A percentile compares a stretch with the other conserved stretches of the same genome.
Conservation (phyloP, 345 rosid genomes). For the Bruguiera sexangula region DNA sequence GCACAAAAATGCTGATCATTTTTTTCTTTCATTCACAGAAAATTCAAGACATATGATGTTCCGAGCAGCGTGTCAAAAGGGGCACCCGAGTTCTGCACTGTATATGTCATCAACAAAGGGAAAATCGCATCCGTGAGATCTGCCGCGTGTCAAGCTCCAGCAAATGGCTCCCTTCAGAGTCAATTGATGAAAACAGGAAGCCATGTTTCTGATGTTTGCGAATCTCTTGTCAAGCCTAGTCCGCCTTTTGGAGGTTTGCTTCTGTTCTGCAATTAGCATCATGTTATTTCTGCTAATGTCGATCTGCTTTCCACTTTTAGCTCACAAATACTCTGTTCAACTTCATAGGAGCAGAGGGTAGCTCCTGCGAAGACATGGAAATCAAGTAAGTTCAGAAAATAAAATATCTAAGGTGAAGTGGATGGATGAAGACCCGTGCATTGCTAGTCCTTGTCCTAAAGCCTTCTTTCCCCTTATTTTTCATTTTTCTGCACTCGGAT, state of each 20-base stretch:
- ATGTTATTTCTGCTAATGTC: background rate
- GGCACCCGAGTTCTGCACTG: conserved; percentile 69
- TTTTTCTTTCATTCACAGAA: conserved; percentile 26
- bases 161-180: conserved; percentile 1
- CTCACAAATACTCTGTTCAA: background rate
- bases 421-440: no score
- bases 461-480: no score
- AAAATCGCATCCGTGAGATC: conserved; percentile 56
- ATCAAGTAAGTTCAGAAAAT: conserved; percentile 2
- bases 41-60: conserved; percentile 60
- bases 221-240: background rate
- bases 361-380: background rate
- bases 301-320: background rate
- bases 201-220: background rate
- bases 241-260: background rate
- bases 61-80: conserved; percentile 52
- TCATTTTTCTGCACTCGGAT: no score
- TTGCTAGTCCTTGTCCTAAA: no score
- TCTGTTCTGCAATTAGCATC: background rate
- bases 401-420: background rate
- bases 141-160: conserved; percentile 42
- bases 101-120: conserved; percentile 67
- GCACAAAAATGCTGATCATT: background rate
- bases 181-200: background rate
- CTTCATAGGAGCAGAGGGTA: background rate